Percentiles rank a stretch among this genome's conserved stretches.
Evolutionary conservation across 495 filamentous ascomycete species (phyloP).

Genomic region (Penicillium simplicissimum): DNA sequence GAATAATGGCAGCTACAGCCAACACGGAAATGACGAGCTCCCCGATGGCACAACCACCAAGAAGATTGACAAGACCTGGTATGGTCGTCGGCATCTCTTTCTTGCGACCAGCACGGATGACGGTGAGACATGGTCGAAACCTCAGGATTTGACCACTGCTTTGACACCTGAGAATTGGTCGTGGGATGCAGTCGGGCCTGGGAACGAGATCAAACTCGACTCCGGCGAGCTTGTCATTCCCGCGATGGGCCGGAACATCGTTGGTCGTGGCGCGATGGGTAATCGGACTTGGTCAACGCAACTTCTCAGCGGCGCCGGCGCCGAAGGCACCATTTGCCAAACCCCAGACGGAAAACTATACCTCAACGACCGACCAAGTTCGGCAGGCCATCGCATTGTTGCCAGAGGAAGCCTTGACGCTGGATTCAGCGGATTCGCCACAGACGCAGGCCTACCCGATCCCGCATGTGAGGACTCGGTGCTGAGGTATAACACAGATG

Average conservation of each 20-base stretch:
- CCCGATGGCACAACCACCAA: background rate
- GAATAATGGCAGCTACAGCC: slow-evolving; percentile 8
- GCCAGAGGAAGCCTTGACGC: background rate
- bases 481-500: slow-evolving; percentile 1
- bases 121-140: slow-evolving; percentile 4
- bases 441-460: background rate
- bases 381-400: background rate
- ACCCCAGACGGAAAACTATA: slow-evolving; percentile 3
- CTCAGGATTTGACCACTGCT: background rate
- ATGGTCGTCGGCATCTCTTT: slow-evolving; percentile 1
- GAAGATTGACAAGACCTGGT: background rate
- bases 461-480: background rate
- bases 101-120: background rate
- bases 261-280: background rate
- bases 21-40: background rate
- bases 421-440: background rate
- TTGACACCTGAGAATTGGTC: slow-evolving; percentile 1
- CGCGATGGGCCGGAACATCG: slow-evolving; percentile 2
- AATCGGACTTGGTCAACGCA: slow-evolving; percentile 4
- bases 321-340: slow-evolving; percentile 4
- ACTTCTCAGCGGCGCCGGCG: background rate
- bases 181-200: slow-evolving; percentile 1
- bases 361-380: background rate
- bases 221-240: slow-evolving; percentile 3
- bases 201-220: background rate